Percentiles rank a stretch among this genome's conserved stretches.
phyloP scores from a whole-genome alignment of 495 filamentous ascomycete genomes.

The Tirmania nivea region DNA sequence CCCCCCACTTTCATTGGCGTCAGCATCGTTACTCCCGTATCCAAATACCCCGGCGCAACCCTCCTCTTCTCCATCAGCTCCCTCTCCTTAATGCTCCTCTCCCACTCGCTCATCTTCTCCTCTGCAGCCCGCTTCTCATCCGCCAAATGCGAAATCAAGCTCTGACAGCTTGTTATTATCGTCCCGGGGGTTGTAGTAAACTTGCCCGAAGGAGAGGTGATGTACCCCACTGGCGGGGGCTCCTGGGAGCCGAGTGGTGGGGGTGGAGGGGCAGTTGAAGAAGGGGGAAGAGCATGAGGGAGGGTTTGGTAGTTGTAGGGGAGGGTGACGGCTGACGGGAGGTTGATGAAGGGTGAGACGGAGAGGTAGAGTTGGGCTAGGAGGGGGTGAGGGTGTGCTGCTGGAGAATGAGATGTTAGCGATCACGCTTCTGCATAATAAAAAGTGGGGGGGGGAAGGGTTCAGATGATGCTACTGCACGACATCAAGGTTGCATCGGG shows the following conservation, averaged over 20 bases:
- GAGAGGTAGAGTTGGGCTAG: slow-evolving; percentile 82
- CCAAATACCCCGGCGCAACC: slow-evolving; percentile 83
- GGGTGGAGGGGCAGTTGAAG: slow-evolving; percentile 33
- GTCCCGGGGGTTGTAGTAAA: slow-evolving; percentile 38
- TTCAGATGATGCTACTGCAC: no score
- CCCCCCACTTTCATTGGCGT: slow-evolving; percentile 37
- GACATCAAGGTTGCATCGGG: no score
- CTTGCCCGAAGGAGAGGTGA: slow-evolving; percentile 14
- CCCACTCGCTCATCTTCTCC: slow-evolving; percentile 42
- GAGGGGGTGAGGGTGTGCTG: slow-evolving; percentile 40
- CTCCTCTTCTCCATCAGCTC: slow-evolving; percentile 83
- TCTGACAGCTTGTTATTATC: slow-evolving; percentile 53
- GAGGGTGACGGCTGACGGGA: slow-evolving; percentile 73
- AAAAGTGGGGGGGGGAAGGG: no score
- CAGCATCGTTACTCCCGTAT: slow-evolving; percentile 64
- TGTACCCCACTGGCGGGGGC: slow-evolving; percentile 11
- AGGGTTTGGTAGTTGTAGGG: slow-evolving; percentile 89
- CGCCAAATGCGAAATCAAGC: neutral
- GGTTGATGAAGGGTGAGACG: slow-evolving; percentile 81
- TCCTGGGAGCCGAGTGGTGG: slow-evolving; percentile 16
- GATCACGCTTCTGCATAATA: no score
- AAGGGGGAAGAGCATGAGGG: slow-evolving; percentile 63
- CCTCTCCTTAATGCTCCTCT: slow-evolving; percentile 43
- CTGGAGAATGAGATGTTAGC: neutral
- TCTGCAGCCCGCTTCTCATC: slow-evolving; percentile 34